Evolutionary conservation across 139 green algal species (phyloP).

Genomic region (Picocystis salinarum): DNA sequence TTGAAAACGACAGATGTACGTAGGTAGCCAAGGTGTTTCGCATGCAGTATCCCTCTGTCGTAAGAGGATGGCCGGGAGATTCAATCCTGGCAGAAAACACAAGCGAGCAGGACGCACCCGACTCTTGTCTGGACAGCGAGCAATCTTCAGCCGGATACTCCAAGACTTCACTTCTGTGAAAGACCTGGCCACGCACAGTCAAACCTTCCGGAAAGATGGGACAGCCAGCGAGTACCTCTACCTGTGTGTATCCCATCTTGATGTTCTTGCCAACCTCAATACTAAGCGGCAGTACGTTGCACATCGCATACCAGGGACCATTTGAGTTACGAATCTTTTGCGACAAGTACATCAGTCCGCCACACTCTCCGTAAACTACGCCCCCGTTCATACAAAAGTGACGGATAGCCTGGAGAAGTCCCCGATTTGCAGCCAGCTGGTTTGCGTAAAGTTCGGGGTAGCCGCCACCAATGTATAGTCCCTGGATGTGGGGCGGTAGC

Average conservation of each 20-base stretch:
- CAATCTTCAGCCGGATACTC: not conserved
- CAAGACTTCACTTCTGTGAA: slow-evolving; percentile 51
- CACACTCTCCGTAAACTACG: slow-evolving; percentile 75
- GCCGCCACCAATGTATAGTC: slow-evolving; percentile 65
- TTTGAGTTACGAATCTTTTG: slow-evolving; percentile 27
- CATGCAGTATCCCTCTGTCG: slow-evolving; percentile 46
- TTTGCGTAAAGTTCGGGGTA: slow-evolving; percentile 47
- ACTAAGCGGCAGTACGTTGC: slow-evolving; percentile 68
- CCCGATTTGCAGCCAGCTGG: slow-evolving; percentile 45
- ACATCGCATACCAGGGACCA: slow-evolving; percentile 18
- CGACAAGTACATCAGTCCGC: slow-evolving; percentile 68
- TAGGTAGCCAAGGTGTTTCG: slow-evolving; percentile 54
- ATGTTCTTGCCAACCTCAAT: slow-evolving; percentile 28
- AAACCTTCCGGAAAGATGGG: slow-evolving; percentile 40
- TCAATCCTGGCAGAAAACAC: too few species aligned
- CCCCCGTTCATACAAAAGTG: slow-evolving; percentile 66
- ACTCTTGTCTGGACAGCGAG: not conserved
- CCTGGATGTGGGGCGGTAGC: slow-evolving; percentile 48
- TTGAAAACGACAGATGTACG: slow-evolving; percentile 71
- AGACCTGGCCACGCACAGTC: slow-evolving; percentile 42
- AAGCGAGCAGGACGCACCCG: too few species aligned
- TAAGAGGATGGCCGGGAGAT: too few species aligned
- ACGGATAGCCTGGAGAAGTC: slow-evolving; percentile 21
- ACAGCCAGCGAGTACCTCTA: slow-evolving; percentile 24
- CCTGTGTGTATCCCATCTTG: slow-evolving; percentile 49